phyloP scores from a whole-genome alignment of 164 flowering plant genomes.

The Berberis thunbergii region DNA sequence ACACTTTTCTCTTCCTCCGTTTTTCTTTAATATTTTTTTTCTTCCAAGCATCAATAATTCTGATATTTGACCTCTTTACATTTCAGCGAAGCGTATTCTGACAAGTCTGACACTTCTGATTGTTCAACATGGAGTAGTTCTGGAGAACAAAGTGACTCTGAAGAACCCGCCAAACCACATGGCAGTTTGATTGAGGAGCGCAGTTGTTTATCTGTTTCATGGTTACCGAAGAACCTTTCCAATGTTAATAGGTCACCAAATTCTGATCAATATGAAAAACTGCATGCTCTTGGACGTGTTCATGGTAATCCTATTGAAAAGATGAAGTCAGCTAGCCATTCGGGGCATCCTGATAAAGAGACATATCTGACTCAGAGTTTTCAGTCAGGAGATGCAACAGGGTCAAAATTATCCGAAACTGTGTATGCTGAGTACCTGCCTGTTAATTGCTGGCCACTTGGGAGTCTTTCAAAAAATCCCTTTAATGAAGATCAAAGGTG shows the following conservation, averaged over 20 bases:
- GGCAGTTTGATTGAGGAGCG: constrained; percentile 15
- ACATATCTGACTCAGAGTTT: constrained; percentile 8
- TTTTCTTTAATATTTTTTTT: not conserved
- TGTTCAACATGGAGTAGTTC: constrained; percentile 38
- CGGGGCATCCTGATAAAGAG: constrained; percentile 5
- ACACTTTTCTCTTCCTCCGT: not conserved
- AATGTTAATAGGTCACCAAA: constrained; percentile 11
- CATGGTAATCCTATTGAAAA: constrained; percentile 9
- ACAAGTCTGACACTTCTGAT: constrained; percentile 40
- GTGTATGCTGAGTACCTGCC: constrained; percentile 16
- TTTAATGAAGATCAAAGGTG: constrained; percentile 12
- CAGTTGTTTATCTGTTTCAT: constrained; percentile 35
- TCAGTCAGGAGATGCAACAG: constrained; percentile 12
- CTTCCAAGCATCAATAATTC: no score
- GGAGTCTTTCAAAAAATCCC: constrained; percentile 23
- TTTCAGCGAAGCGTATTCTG: constrained; percentile 33
- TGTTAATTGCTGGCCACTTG: constrained; percentile 24
- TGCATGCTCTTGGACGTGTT: constrained; percentile 7
- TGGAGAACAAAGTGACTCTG: constrained; percentile 35
- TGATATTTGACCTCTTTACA: constrained; percentile 8
- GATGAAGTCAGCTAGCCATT: constrained; percentile 8
- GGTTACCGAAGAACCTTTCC: constrained; percentile 21
- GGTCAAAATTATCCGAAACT: constrained; percentile 13
- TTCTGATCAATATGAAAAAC: constrained; percentile 15
- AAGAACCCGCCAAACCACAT: constrained; percentile 20